A percentile compares a stretch with the other conserved stretches of the same genome.
Conservation (phyloP, 768 basidiomycete genomes). For the Pisolithus marmoratus region DNA sequence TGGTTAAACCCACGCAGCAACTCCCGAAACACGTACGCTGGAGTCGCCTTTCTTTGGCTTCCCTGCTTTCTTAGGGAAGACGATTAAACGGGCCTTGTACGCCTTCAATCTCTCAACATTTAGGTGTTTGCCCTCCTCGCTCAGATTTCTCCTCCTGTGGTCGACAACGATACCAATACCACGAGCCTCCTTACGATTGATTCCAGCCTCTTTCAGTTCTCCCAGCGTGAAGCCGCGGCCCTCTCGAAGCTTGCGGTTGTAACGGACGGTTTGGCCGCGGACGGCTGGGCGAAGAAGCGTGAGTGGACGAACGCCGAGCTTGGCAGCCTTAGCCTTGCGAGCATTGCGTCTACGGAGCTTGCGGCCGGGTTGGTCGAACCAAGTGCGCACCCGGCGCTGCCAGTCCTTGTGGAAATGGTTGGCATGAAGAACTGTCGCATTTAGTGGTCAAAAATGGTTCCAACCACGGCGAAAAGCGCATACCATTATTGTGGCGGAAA, state of each 20-base stretch:
- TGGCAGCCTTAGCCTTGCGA: constrained; percentile 84
- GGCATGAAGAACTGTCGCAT: constrained; percentile 69
- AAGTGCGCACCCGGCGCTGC: constrained; percentile 93
- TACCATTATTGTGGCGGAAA: constrained; percentile 33
- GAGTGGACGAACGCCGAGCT: constrained; percentile 88
- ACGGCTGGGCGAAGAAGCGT: constrained; percentile 94
- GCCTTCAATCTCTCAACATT: constrained; percentile 93
- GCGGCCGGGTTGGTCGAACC: constrained; percentile 99
- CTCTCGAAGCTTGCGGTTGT: constrained; percentile 96
- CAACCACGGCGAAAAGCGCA: constrained; percentile 22
- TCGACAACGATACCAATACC: constrained; percentile 94
- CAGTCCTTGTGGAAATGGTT: constrained; percentile 99
- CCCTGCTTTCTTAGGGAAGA: constrained; percentile 94
- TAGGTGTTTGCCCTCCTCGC: constrained; percentile 92
- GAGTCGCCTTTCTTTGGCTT: constrained; percentile 97
- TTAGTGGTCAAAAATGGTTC: not conserved
- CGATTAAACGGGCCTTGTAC: constrained; percentile 88
- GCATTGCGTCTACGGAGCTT: constrained; percentile 93
- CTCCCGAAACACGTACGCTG: constrained; percentile 47
- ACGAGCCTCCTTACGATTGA: constrained; percentile 89
- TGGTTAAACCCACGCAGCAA: constrained; percentile 4
- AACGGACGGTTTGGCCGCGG: constrained; percentile 91
- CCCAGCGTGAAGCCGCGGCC: constrained; percentile 94
- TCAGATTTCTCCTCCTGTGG: constrained; percentile 93
- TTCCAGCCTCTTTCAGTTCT: constrained; percentile 94